Evolutionary conservation across 2,329 filamentous ascomycete species (phyloP), one percentile per base, ranked within the genome.

Genomic region (Fusarium palustre): DNA sequence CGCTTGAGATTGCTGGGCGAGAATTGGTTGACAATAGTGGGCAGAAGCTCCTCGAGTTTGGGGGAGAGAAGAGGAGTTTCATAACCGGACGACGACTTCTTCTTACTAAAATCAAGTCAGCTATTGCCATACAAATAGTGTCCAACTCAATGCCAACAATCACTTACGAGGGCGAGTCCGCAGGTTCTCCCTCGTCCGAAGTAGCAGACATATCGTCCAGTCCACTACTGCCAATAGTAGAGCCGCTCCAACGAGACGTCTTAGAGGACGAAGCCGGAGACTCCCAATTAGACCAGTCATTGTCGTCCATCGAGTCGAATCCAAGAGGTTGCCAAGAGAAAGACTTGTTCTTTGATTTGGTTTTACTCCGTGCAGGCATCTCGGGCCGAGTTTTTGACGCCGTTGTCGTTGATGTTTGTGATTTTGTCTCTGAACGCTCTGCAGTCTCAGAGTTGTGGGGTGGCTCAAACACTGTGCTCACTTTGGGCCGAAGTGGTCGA

Each of bases 1-100:
- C 89, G 87, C 77, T 93, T 92, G 71, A 97, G 82, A 73, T 93
- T 94, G 71, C 89, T 90, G 0, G 94, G 92, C 11, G 88, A 87
- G 42, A 94, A 81, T 68, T 90, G 89, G 76, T 90, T 90, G 58
- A 97, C 85, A 48, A 91, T 87, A 49, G 90, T 90, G 81, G 92
- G 93, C 30, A 91, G 77, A 60, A 88, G 77, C 75, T 90, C 82
- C 77, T 86, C 84, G 36, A 87, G 78, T 73, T 82, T 84, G 64
- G 80, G 80, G 22, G 81, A 76, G 45, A 81, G 77, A 28, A 78
- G 64, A 25, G 74, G 73, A 54, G 73, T 75, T 50, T 79, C 76
- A 56, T 75, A 68, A 33, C 71, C 68, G 43, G 75, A 74, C 11
- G 75, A 74, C 11, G 75, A 66, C 60, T 78, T 80, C 58, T 77